Percentiles rank a stretch among this genome's conserved stretches.
phyloP scores from a whole-genome alignment of 192 early-diverging fungal genomes.

The Tieghemiomyces parasiticus region DNA sequence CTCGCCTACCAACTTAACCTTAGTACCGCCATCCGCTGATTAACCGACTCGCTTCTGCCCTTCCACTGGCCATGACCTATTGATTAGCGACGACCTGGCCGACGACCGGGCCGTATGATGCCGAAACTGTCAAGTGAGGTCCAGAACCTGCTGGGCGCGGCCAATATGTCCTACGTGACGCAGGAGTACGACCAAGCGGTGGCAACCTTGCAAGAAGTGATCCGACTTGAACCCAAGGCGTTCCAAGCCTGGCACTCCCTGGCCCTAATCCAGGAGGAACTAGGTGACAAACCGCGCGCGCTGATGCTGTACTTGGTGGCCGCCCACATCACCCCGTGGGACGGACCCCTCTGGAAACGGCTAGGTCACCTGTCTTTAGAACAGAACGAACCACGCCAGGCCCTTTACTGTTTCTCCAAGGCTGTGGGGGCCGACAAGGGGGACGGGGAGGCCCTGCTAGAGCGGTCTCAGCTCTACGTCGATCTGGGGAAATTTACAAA shows the following conservation, averaged over 20 bases:
- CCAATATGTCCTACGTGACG: slow-evolving; percentile 57
- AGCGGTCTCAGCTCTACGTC: slow-evolving; percentile 47
- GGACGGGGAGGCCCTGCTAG: slow-evolving; percentile 52
- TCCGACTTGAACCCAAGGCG: slow-evolving; percentile 51
- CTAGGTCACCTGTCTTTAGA: slow-evolving; percentile 59
- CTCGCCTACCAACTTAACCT: neutral
- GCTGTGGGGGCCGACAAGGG: slow-evolving; percentile 44
- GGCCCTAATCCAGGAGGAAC: slow-evolving; percentile 79
- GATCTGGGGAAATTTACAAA: slow-evolving; percentile 26
- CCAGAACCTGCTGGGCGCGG: slow-evolving; percentile 49
- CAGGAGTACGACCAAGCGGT: slow-evolving; percentile 56
- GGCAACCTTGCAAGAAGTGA: slow-evolving; percentile 58
- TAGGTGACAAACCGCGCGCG: slow-evolving; percentile 56
- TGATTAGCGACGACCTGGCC: neutral
- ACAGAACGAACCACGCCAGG: slow-evolving; percentile 40
- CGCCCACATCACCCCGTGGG: slow-evolving; percentile 65
- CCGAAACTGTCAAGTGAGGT: slow-evolving; percentile 28
- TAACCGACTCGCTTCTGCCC: neutral
- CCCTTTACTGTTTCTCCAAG: slow-evolving; percentile 66
- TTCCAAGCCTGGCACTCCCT: slow-evolving; percentile 77
- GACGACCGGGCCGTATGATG: neutral
- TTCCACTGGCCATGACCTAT: neutral
- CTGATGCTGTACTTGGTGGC: slow-evolving; percentile 73
- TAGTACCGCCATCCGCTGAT: neutral
- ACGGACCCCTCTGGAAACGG: slow-evolving; percentile 66